Conservation (phyloP, 768 basidiomycete species). For the Suillus americanus region DNA sequence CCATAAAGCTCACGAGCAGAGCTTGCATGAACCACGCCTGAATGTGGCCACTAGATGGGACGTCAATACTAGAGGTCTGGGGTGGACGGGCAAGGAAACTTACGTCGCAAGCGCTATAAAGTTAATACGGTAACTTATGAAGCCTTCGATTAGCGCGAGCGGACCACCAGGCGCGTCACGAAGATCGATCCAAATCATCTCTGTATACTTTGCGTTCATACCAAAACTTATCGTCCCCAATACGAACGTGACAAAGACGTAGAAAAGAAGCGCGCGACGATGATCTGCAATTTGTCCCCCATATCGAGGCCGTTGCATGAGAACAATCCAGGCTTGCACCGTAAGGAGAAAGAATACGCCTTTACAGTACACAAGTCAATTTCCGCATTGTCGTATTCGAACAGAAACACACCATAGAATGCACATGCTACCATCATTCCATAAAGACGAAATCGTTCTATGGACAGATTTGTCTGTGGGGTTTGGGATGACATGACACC, state of each 20-base stretch:
- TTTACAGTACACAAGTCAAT: slow-evolving; percentile 2
- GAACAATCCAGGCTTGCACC: slow-evolving; percentile 12
- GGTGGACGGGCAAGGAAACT: background rate
- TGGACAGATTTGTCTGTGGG: slow-evolving; percentile 19
- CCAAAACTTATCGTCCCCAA: slow-evolving; percentile 28
- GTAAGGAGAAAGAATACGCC: slow-evolving; percentile 23
- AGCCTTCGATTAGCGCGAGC: slow-evolving; percentile 14
- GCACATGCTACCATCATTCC: slow-evolving; percentile 19
- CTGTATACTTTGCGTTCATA: slow-evolving; percentile 25
- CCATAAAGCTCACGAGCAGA: slow-evolving; percentile 13
- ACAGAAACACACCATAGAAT: slow-evolving; percentile 17
- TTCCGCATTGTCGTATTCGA: background rate
- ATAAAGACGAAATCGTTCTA: slow-evolving; percentile 25
- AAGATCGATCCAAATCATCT: slow-evolving; percentile 34
- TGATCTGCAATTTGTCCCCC: slow-evolving; percentile 1
- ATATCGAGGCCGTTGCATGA: slow-evolving; percentile 7
- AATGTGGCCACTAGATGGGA: slow-evolving; percentile 20
- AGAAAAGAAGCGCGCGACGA: slow-evolving; percentile 17
- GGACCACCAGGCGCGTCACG: slow-evolving; percentile 16
- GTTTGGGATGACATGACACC: slow-evolving; percentile 20
- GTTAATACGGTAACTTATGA: slow-evolving; percentile 19
- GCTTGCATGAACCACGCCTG: slow-evolving; percentile 32
- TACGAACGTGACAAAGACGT: slow-evolving; percentile 25
- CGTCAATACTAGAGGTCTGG: background rate
- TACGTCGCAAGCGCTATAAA: slow-evolving; percentile 19